A percentile compares a stretch with the other conserved stretches of the same genome.
phyloP scores from a whole-genome alignment of 805 yeast species.

The Ogataea salicorniae region DNA sequence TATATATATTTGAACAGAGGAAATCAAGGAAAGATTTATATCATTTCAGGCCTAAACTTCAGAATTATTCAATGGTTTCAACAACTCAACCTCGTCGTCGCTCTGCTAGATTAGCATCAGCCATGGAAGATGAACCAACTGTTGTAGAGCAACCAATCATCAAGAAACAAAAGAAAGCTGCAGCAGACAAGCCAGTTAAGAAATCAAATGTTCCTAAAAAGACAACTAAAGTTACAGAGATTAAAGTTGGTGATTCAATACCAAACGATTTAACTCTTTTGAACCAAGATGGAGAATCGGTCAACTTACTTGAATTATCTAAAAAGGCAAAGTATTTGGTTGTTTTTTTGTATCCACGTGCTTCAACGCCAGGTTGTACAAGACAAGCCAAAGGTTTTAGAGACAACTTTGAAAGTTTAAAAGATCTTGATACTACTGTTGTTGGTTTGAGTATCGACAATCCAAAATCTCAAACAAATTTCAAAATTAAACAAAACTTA shows the following conservation, averaged over 20 bases:
- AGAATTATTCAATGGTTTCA: neutral
- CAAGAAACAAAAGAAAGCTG: neutral
- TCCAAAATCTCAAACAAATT: constrained; percentile 71
- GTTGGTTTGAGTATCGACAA: constrained; percentile 82
- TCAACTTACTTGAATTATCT: constrained; percentile 24
- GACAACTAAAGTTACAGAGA: neutral
- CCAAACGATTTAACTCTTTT: constrained; percentile 44
- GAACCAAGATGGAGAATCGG: constrained; percentile 49
- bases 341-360: constrained; percentile 80
- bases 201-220: constrained; percentile 1
- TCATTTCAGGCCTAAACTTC: no score
- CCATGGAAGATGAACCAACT: neutral
- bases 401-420: constrained; percentile 50
- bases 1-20: no score
- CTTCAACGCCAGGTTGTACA: constrained; percentile 95
- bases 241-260: constrained; percentile 16
- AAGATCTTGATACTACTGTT: constrained; percentile 48
- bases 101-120: constrained; percentile 1
- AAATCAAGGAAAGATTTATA: no score
- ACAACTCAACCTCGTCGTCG: constrained; percentile 1
- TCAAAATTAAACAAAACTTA: constrained; percentile 66
- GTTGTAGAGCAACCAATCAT: neutral
- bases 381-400: constrained; percentile 90
- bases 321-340: constrained; percentile 39
- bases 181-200: neutral